Base-by-base conservation (phyloP, 1,139 yeast genomes). In the Diutina neorugosa region DNA sequence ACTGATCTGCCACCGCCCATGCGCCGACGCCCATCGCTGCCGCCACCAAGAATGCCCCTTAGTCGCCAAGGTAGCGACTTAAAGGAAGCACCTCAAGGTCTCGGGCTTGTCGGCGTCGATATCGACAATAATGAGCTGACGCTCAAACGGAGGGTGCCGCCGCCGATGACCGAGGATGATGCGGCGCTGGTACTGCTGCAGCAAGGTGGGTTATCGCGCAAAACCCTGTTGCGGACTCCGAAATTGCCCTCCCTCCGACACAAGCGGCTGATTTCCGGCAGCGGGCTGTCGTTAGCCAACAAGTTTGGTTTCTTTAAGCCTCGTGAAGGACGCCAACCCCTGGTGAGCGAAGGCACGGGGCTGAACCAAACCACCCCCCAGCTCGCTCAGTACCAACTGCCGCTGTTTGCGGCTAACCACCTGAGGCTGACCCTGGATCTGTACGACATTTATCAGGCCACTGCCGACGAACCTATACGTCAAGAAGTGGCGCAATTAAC, bases 101-200 rank as follows among this genome's bases (percentile, higher is more conserved):
- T 74, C 49, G 78, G 78, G 1, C 63, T 74, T 51, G 76, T 70
- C 54, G 75, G 75, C 4, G 59, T 73, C 48, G 56, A 52, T n/a
- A 25, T 56, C 41, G 48, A 44, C 16, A 9, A 16, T 16, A 23
- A 44, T 19, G 68, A 76, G 1, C 75, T 76, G 1, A 57, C 71
- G 2, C 74, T 73, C 1, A 72, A 44, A 23, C 43, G 43, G 3
- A 7, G 77, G 1, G 72, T 71, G 54, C 63, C 73, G 49, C 76
- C 73, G 55, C 57, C 54, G 11, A 51, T 55, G n/a, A 40, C 44
- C 20, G 46, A 50, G 2, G 51, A 37, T 11, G 37, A 27, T 12
- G 19, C 12, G 48, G 27, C 19, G 48, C 20, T 18, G 43, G 37
- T 11, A n/a, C 37, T 31, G 65, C 19, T 58, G 63, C 14, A 62